Percentiles rank a stretch among this genome's conserved stretches.
phyloP scores from a whole-genome alignment of 2,329 filamentous ascomycete genomes.

The Clonostachys chloroleuca region DNA sequence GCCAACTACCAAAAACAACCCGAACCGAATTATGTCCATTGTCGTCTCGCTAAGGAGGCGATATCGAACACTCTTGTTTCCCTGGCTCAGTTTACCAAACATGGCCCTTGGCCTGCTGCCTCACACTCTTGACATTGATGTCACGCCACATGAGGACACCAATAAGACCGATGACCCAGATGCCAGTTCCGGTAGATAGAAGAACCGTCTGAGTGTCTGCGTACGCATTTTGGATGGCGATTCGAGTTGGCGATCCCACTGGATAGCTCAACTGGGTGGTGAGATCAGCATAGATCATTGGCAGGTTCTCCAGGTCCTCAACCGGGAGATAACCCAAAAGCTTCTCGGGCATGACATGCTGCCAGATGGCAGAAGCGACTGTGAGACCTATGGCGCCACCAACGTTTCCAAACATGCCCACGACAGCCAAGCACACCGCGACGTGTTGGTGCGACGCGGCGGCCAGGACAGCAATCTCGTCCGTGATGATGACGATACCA shows the following conservation, averaged over 20 bases:
- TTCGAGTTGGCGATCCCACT: slow-evolving; percentile 40
- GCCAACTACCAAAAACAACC: too few species aligned
- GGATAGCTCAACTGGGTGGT: slow-evolving; percentile 52
- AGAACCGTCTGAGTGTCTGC: slow-evolving; percentile 45
- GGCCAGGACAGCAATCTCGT: slow-evolving; percentile 59
- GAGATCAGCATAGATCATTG: slow-evolving; percentile 39
- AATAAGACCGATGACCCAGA: slow-evolving; percentile 21
- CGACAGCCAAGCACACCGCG: slow-evolving; percentile 54
- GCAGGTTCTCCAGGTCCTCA: slow-evolving; percentile 14
- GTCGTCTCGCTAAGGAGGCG: too few species aligned
- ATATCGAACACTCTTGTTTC: too few species aligned
- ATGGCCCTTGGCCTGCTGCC: slow-evolving; percentile 25
- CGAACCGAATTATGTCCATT: too few species aligned
- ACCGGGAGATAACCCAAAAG: slow-evolving; percentile 43
- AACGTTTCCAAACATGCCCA: slow-evolving; percentile 55
- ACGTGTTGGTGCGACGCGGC: slow-evolving; percentile 56
- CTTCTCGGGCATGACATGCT: slow-evolving; percentile 48
- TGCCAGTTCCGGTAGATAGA: slow-evolving; percentile 17
- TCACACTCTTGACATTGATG: slow-evolving; percentile 40
- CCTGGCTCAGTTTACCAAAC: slow-evolving; percentile 17
- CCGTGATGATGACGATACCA: slow-evolving; percentile 48
- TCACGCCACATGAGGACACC: slow-evolving; percentile 39
- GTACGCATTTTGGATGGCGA: slow-evolving; percentile 58
- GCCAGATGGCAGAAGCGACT: slow-evolving; percentile 62
- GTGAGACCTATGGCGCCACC: slow-evolving; percentile 56